phyloP scores from a whole-genome alignment of 345 rosid genomes.

The Rhizophora mangle region DNA sequence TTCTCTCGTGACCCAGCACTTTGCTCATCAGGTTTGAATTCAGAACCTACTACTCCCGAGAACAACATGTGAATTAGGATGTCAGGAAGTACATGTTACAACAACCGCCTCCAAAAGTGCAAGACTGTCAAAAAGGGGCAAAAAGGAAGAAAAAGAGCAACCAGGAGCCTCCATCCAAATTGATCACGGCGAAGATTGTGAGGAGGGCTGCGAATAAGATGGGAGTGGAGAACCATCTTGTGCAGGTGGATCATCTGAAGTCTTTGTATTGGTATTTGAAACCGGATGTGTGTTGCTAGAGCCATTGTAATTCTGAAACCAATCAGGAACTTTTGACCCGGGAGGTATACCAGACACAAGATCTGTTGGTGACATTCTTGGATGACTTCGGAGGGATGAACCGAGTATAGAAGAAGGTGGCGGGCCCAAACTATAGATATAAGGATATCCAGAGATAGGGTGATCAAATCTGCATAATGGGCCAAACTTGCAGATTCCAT shows the following conservation, averaged over 20 bases:
- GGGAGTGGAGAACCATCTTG: slow-evolving; percentile 33
- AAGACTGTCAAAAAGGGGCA: slow-evolving; percentile 6
- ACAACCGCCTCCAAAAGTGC: slow-evolving; percentile 22
- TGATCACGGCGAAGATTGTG: slow-evolving; percentile 32
- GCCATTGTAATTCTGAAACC: slow-evolving; percentile 31
- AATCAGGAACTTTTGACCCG: slow-evolving; percentile 29
- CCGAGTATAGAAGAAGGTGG: slow-evolving; percentile 37
- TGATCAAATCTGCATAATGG: slow-evolving; percentile 75
- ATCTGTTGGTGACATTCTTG: slow-evolving; percentile 30
- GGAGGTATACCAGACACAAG: slow-evolving; percentile 29
- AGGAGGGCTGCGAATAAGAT: slow-evolving; percentile 27
- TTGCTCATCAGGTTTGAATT: slow-evolving; percentile 17
- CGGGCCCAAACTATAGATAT: slow-evolving; percentile 39
- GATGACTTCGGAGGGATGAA: slow-evolving; percentile 42
- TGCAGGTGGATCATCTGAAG: slow-evolving; percentile 35
- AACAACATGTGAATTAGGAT: slow-evolving; percentile 42
- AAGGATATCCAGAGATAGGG: slow-evolving; percentile 47
- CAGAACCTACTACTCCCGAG: slow-evolving; percentile 5
- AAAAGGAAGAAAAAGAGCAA: slow-evolving; percentile 6
- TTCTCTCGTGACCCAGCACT: slow-evolving; percentile 24
- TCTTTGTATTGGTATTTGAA: slow-evolving; percentile 23
- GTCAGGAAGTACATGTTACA: slow-evolving; percentile 27
- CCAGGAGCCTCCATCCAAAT: slow-evolving; percentile 6
- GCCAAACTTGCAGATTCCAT: slow-evolving; percentile 71
- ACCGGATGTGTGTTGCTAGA: slow-evolving; percentile 25